Base-by-base conservation (phyloP, 257 asterid species). In the Cruciata laevipes region DNA sequence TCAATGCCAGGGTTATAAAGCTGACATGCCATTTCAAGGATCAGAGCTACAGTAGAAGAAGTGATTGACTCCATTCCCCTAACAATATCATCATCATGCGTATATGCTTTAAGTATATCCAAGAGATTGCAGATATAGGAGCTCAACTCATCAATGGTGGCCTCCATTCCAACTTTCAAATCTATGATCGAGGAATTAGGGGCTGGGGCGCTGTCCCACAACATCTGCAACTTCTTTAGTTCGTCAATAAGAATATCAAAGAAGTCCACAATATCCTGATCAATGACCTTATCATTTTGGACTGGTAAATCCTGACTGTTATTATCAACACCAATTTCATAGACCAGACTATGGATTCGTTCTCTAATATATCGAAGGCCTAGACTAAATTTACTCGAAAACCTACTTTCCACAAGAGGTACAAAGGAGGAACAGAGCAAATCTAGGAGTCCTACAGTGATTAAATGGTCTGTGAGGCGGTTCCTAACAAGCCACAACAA, bases 241-340 rank as follows among this genome's bases (percentile, higher is more conserved):
- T 61, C 9, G 23, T 61, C 13, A 61, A 61, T 61, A 21, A 61
- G 65, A 61, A 14, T 4, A 31, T 61, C 44, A 61, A 61, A 61
- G 65, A 61, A 61, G 44, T 12, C 44, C 65, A 61, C 42, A 17
- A 31, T 23, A 37, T 61, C 6, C 12, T 61, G 21, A 61, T 61
- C 24, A 21, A 61, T 61, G 42, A 61, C 7, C 3, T 31, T 31
- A 37, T 37, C 1, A 37, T 16, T 37, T 3, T n/a, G 65, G 65
- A 16, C 6, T 14, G 20, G 56, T 49, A 49, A 6, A 49, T 49
- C 56, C 56, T 3, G 18, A 49, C 17, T 47, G 1, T 3, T 5
- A 47, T 9, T 21, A 23, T 56, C 32, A 56, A 6, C 0, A 6
- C 24, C 32, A 61, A 61, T 17, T 23, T 61, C 18, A 27, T 6